phyloP scores from a whole-genome alignment of 1,284 basidiomycete species.

The Cryptococcus depauperatus region DNA sequence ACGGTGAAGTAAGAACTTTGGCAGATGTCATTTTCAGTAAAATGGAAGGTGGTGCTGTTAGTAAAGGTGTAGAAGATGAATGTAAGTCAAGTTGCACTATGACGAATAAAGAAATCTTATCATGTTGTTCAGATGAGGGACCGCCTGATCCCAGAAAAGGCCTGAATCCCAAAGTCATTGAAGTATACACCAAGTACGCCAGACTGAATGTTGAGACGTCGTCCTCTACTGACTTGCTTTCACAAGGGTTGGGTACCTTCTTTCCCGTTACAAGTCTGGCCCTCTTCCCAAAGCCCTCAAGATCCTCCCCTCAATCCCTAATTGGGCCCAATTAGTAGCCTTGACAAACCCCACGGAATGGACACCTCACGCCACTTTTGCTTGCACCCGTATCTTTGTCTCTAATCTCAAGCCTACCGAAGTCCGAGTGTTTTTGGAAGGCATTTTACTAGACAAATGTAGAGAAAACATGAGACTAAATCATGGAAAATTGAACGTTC shows the following conservation, averaged over 20 bases:
- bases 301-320: conserved; percentile 89
- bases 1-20: conserved; percentile 57
- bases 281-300: conserved; percentile 97
- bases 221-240: conserved; percentile 46
- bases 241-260: conserved; percentile 74
- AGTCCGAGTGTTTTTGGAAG: conserved; percentile 87
- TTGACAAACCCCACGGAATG: conserved; percentile 86
- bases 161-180: conserved; percentile 91
- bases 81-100: conserved; percentile 20
- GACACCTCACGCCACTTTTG: conserved; percentile 91
- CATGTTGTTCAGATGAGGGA: conserved; percentile 46
- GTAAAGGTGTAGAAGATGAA: conserved; percentile 42
- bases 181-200: conserved; percentile 93
- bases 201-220: conserved; percentile 53
- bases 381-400: conserved; percentile 91
- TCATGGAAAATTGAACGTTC: conserved; percentile 78
- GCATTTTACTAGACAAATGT: conserved; percentile 84
- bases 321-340: conserved; percentile 93
- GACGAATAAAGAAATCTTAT: conserved; percentile 50
- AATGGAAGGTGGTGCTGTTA: conserved; percentile 58
- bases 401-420: conserved; percentile 95
- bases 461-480: conserved; percentile 74
- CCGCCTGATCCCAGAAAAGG: conserved; percentile 79
- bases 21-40: conserved; percentile 96
- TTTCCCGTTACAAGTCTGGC: conserved; percentile 89